A percentile compares a stretch with the other conserved stretches of the same genome.
Conservation (phyloP, 495 filamentous ascomycete genomes). For the Xylaria grammica region DNA sequence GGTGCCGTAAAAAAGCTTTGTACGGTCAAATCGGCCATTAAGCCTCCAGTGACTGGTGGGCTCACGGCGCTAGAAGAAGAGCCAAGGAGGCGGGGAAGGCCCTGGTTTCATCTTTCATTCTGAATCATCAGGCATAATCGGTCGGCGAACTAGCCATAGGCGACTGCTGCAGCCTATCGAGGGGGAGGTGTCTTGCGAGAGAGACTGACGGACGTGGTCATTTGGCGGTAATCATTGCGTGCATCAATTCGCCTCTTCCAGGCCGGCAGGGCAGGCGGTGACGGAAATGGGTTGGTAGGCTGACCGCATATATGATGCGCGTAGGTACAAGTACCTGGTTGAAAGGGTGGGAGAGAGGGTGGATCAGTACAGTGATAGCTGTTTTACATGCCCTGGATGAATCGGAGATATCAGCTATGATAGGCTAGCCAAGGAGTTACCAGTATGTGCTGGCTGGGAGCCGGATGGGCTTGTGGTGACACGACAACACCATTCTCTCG, state of each 20-base stretch:
- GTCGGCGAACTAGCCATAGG: conserved; percentile 10
- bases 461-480: conserved; percentile 24
- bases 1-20: background rate
- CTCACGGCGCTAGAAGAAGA: conserved; percentile 5
- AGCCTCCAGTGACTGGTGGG: no score
- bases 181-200: conserved; percentile 3
- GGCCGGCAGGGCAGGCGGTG: conserved; percentile 18
- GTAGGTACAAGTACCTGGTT: background rate
- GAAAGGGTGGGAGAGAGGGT: background rate
- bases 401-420: background rate
- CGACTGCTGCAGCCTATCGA: background rate
- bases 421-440: conserved; percentile 6
- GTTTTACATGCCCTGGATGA: conserved; percentile 7
- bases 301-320: conserved; percentile 15
- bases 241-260: conserved; percentile 17
- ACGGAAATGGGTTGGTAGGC: conserved; percentile 23
- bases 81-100: conserved; percentile 18
- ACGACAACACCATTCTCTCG: conserved; percentile 25
- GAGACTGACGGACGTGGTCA: conserved; percentile 9
- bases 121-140: conserved; percentile 13
- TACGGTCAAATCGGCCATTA: background rate
- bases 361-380: background rate
- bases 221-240: conserved; percentile 13
- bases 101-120: background rate
- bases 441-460: conserved; percentile 19